Conservation (phyloP, 352 stramenopile species). For the Phytopythium vexans region DNA sequence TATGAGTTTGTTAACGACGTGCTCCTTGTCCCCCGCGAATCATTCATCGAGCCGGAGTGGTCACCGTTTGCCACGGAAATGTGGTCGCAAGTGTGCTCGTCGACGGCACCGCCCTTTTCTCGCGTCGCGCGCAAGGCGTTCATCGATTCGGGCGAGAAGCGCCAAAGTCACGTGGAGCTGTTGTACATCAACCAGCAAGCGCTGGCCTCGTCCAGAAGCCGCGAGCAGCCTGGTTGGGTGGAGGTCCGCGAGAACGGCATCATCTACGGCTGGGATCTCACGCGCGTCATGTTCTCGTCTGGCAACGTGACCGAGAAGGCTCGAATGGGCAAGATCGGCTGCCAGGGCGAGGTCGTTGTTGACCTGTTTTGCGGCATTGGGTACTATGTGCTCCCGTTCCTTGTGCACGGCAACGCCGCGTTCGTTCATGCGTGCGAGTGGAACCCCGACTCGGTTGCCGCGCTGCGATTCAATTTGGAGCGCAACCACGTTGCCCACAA, state of each 20-base stretch:
- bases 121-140: constrained; percentile 82
- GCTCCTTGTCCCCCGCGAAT: constrained; percentile 59
- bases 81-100: constrained; percentile 61
- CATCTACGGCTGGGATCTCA: constrained; percentile 94
- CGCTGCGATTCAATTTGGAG: constrained; percentile 89
- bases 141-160: constrained; percentile 75
- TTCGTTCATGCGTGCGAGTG: constrained; percentile 95
- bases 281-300: constrained; percentile 96
- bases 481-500: constrained; percentile 87
- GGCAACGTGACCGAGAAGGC: constrained; percentile 97
- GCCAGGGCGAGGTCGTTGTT: constrained; percentile 87
- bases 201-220: constrained; percentile 30
- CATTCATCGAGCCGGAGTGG: constrained; percentile 64
- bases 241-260: constrained; percentile 93
- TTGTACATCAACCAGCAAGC: constrained; percentile 52
- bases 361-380: constrained; percentile 98
- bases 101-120: constrained; percentile 47
- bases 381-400: constrained; percentile 96
- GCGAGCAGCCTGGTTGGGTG: constrained; percentile 60
- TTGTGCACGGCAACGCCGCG: constrained; percentile 86
- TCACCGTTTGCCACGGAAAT: constrained; percentile 43
- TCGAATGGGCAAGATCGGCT: constrained; percentile 87
- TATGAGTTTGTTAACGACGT: constrained; percentile 82
- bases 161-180: constrained; percentile 74
- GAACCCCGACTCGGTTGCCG: constrained; percentile 92